A percentile compares a stretch with the other conserved stretches of the same genome.
Evolutionary conservation across 2,329 filamentous ascomycete genomes (phyloP).

Genomic region (Periglandula ipomoeae): DNA sequence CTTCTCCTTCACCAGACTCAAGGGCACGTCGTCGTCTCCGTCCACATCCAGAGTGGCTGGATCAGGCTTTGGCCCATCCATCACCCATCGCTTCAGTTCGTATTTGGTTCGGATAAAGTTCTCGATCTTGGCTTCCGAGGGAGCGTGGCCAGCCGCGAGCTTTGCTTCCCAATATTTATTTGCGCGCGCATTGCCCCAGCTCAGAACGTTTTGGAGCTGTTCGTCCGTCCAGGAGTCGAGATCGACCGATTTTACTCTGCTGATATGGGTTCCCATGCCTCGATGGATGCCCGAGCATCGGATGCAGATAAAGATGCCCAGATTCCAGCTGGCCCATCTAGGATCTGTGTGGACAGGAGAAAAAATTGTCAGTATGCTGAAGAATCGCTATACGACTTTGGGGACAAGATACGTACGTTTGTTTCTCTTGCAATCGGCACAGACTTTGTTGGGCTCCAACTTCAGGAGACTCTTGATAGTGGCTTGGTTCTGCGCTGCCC

Average conservation of each 20-base stretch:
- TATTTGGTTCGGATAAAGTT: slow-evolving; percentile 99
- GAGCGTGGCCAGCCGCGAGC: slow-evolving; percentile 79
- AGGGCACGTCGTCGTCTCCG: slow-evolving; percentile 72
- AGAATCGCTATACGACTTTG: neutral
- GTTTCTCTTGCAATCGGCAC: slow-evolving; percentile 97
- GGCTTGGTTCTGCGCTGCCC: slow-evolving; percentile 84
- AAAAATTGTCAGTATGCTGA: slow-evolving; percentile 3
- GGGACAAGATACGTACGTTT: slow-evolving; percentile 60
- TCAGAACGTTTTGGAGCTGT: slow-evolving; percentile 85
- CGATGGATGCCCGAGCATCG: slow-evolving; percentile 97
- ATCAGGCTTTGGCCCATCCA: slow-evolving; percentile 92
- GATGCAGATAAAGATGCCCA: slow-evolving; percentile 96
- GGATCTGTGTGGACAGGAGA: slow-evolving; percentile 56
- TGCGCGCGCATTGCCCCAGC: slow-evolving; percentile 91
- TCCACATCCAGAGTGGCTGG: slow-evolving; percentile 77
- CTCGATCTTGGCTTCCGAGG: slow-evolving; percentile 96
- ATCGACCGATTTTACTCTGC: slow-evolving; percentile 94
- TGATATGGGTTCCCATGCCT: slow-evolving; percentile 98
- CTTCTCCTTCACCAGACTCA: slow-evolving; percentile 57
- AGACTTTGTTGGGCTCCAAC: slow-evolving; percentile 90
- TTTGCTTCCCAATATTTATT: slow-evolving; percentile 99
- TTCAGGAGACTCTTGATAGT: slow-evolving; percentile 94
- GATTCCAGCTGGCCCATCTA: slow-evolving; percentile 98
- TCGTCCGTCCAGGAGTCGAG: slow-evolving; percentile 98
- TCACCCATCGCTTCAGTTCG: slow-evolving; percentile 97